These are phyloP conservation scores for Eutrema heterophyllum DNA, from an alignment of 345 rosid species.

Conservation along the genomic window DNA sequence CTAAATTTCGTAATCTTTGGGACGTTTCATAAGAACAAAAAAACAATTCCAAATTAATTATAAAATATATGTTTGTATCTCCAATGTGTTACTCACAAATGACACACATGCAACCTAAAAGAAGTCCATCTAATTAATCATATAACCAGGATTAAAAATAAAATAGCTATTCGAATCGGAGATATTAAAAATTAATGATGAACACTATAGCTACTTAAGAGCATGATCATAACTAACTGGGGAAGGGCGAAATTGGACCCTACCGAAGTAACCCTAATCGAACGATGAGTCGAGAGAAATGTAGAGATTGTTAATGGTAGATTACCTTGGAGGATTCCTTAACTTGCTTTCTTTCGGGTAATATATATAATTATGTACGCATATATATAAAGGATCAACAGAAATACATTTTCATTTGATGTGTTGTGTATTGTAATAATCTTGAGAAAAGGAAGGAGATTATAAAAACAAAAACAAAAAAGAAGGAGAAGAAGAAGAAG, in stretches of 20 bases:
- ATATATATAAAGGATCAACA: background rate
- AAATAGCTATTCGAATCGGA: background rate
- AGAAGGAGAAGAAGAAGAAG: background rate
- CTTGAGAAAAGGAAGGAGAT: background rate
- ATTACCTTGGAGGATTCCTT: conserved; percentile 21
- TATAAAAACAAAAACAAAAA: background rate
- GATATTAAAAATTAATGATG: background rate
- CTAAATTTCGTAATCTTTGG: background rate
- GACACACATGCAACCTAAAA: conserved; percentile 11
- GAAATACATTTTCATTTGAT: background rate
- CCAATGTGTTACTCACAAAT: background rate
- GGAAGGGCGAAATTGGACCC: background rate
- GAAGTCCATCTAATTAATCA: background rate
- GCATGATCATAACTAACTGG: background rate
- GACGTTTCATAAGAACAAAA: background rate
- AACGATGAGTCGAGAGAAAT: conserved; percentile 1
- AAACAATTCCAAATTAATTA: background rate
- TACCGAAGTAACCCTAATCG: background rate
- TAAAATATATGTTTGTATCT: background rate
- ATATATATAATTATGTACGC: background rate
- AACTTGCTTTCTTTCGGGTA: background rate
- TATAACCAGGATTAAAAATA: background rate
- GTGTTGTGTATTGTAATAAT: background rate
- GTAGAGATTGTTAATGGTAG: conserved; percentile 3
- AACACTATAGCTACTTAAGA: background rate